These are phyloP conservation scores for Colletotrichum euphorbiae DNA, from an alignment of 2,329 filamentous ascomycete species.

Conservation along the genomic window DNA sequence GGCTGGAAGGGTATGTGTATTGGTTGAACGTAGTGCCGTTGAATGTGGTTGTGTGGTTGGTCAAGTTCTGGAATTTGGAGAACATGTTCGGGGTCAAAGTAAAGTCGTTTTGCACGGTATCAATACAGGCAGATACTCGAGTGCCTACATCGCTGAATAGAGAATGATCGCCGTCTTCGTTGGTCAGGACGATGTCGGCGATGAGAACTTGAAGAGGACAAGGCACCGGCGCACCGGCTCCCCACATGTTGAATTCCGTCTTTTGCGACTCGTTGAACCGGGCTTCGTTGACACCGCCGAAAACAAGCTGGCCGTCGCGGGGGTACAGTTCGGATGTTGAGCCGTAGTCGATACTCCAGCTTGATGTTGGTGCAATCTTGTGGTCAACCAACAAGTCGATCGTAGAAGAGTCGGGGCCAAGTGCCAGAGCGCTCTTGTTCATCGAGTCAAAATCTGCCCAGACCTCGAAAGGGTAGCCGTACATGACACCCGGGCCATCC, in stretches of 20 bases:
- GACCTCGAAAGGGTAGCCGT: conserved; percentile 39
- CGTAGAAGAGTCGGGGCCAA: conserved; percentile 40
- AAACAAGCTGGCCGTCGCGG: conserved; percentile 37
- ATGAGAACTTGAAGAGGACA: conserved; percentile 41
- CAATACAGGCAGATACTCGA: conserved; percentile 39
- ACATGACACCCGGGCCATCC: conserved; percentile 33
- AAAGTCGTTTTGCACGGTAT: conserved; percentile 41
- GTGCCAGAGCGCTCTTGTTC: conserved; percentile 39
- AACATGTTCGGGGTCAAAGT: conserved; percentile 39
- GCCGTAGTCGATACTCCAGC: conserved; percentile 38
- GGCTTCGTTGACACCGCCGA: conserved; percentile 39
- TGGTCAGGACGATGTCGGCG: conserved; percentile 38
- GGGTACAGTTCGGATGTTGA: conserved; percentile 38
- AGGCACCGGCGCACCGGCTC: conserved; percentile 20
- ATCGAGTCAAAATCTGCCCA: conserved; percentile 38
- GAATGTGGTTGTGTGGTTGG: conserved; percentile 15
- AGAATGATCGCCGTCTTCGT: conserved; percentile 39
- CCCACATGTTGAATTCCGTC: conserved; percentile 37
- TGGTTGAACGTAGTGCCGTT: conserved; percentile 5
- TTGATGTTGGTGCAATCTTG: conserved; percentile 23
- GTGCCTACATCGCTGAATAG: conserved; percentile 34
- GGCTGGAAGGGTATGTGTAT: conserved; percentile 18
- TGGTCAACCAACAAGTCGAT: conserved; percentile 30
- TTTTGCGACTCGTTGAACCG: conserved; percentile 32
- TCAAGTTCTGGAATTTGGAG: conserved; percentile 23